Base-by-base conservation (phyloP, 108 stramenopile genomes). In the Cyclotella choctawhatcheeana region DNA sequence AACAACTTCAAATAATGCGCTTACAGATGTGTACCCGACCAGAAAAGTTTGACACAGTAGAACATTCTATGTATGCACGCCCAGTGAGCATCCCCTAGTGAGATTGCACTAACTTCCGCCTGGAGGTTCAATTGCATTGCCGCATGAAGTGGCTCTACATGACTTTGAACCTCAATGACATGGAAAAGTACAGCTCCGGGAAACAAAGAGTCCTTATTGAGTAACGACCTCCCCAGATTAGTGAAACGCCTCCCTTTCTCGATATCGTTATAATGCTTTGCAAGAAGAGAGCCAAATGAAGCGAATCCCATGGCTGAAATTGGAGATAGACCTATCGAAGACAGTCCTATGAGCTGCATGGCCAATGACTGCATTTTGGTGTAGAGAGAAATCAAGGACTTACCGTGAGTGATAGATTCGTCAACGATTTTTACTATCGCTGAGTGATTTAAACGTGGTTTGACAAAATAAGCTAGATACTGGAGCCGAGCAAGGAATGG, bases 271-370 rank as follows among this genome's bases (percentile, higher is more conserved):
- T 13, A 33, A 0, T 54, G 16, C 18, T 40, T 48, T 14, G 47
- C 50, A 20, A 69, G 60, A 35, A 69, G 43, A 20, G 26, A 27
- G 10, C 67, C 67, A 48, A 65, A 69, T 3, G 13, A 43, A 17
- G 37, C 74, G 32, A 76, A 76, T 26, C 5, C 74, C 14, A 69
- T 17, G 2, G 74, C 45, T 5, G 67, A 69, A 6, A 35, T 12
- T 13, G 67, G 51, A n/a, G 55, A 52, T 20, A 76, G 18, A 22
- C 74, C 74, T 58, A 31, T 31, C 16, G 13, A 56, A 16, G 3
- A 12, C 29, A 56, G 10, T 40, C 8, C 37, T 8, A 56, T 31
- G 30, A 27, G 25, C 27, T 16, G 8, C 25, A 26, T 29, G 2
- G 16, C 22, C 21, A 50, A 4, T 50, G 4, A 50, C 12, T 52